Base-by-base conservation (phyloP, 164 flowering plant genomes). In the Annona squamosa region DNA sequence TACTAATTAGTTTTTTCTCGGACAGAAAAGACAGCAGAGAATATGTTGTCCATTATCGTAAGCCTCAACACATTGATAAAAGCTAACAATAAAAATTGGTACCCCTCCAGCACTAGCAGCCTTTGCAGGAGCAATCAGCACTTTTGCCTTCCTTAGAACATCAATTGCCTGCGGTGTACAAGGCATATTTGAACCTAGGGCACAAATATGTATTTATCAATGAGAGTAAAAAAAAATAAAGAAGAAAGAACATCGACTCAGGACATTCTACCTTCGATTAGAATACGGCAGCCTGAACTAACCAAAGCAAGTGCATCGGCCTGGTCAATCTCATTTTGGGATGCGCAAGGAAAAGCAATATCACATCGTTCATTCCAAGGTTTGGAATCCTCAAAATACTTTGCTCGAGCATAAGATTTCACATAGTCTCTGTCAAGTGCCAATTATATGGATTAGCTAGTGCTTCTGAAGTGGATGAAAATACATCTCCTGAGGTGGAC, bases 81-180 rank as follows among this genome's bases (percentile, higher is more conserved):
- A 65, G 52, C 48, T 65, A 77, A 81, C 42, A 48, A 37, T 48
- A 26, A 26, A 26, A 19, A 67, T 42, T 37, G 83, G 48, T 82
- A 95, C 98, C 91, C 99, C 99, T 80, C 98, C 98, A 74, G 92
- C 92, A 79, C 99, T 91, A 80, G 97, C 97, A 81, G 98, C 99
- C 80, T 91, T 87, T 68, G 99, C 91, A 66, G 99, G 99, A 76
- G 99, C 99, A 75, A 91, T 80, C 52, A 93, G 84, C 74, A 96
- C 90, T 82, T 87, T 93, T 62, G 93, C 95, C 79, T 91, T 93
- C 82, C 87, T 87, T 78, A 96, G 81, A 56, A 88, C 86, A 75
- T 96, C 97, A 79, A 87, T 85, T n/a, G 98, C 99, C 79, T 92
- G 97, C 57, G 94, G 89, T 12, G 96, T 91, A 79, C 97, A 93